These are phyloP conservation scores for Vigna nakashimae DNA, from an alignment of 306 rosid species.

Conservation along the genomic window DNA sequence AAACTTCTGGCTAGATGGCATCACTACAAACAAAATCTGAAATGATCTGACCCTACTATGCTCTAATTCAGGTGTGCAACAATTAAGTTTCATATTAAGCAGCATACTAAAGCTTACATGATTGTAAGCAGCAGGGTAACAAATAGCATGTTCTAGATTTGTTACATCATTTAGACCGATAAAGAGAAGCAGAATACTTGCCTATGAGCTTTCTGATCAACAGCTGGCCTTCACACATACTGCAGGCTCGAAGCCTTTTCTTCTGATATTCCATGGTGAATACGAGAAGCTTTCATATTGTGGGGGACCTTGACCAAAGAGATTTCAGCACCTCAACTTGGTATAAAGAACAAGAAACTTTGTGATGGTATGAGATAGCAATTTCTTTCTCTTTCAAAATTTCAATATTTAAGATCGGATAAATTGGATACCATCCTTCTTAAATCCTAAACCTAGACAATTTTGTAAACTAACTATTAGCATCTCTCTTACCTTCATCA, in stretches of 20 bases:
- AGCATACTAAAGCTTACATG: conserved; percentile 50
- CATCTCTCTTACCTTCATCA: conserved; percentile 39
- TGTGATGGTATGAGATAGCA: conserved; percentile 39
- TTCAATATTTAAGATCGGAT: conserved; percentile 26
- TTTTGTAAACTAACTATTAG: conserved; percentile 20
- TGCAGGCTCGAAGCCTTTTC: conserved; percentile 50
- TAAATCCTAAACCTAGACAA: conserved; percentile 35
- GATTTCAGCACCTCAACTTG: conserved; percentile 46
- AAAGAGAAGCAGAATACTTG: conserved; percentile 69
- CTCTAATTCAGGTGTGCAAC: conserved; percentile 48
- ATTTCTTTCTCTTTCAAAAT: conserved; percentile 33
- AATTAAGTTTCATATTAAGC: conserved; percentile 41
- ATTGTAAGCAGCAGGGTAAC: conserved; percentile 52
- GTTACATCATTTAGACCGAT: conserved; percentile 56
- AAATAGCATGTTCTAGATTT: conserved; percentile 51
- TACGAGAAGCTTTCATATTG: conserved; percentile 40
- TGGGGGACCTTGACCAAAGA: conserved; percentile 42
- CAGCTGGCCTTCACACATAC: conserved; percentile 52
- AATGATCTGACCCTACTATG: conserved; percentile 31
- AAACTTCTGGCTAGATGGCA: conserved; percentile 28
- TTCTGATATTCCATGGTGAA: conserved; percentile 52
- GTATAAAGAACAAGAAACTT: conserved; percentile 42
- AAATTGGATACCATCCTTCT: conserved; percentile 27
- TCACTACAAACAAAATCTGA: conserved; percentile 37
- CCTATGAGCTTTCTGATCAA: conserved; percentile 62